A percentile compares a stretch with the other conserved stretches of the same genome.
These are phyloP conservation scores for Phytophthora litchii DNA, from an alignment of 352 stramenopile genomes.

Conservation along the genomic window DNA sequence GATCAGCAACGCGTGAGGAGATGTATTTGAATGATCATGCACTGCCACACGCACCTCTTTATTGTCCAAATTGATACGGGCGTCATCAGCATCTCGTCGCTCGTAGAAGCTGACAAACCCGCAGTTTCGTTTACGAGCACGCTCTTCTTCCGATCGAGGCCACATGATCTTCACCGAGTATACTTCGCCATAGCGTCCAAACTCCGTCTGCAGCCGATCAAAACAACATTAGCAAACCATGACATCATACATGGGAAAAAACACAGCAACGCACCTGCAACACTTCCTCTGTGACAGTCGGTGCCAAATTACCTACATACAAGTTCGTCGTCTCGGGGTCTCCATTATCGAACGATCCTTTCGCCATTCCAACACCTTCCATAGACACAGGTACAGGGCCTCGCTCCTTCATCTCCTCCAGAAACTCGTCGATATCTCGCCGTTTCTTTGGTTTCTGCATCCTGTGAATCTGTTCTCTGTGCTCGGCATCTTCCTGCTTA, in stretches of 20 bases:
- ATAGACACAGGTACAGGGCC: conserved; percentile 31
- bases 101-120: conserved; percentile 96
- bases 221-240: conserved; percentile 8
- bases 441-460: conserved; percentile 46
- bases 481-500: conserved; percentile 54
- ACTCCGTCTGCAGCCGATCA: conserved; percentile 53
- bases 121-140: conserved; percentile 87
- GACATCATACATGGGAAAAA: not conserved
- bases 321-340: conserved; percentile 93
- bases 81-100: conserved; percentile 83
- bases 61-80: conserved; percentile 67
- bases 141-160: conserved; percentile 95
- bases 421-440: conserved; percentile 87
- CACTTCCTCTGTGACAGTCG: conserved; percentile 92
- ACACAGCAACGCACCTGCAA: conserved; percentile 52
- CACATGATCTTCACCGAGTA: conserved; percentile 99
- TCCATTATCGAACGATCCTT: conserved; percentile 86
- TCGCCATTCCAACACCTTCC: conserved; percentile 28
- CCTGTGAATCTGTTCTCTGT: conserved; percentile 16
- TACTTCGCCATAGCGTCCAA: conserved; percentile 91
- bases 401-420: conserved; percentile 90
- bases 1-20: conserved; percentile 3
- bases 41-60: conserved; percentile 57
- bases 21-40: not conserved
- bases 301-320: conserved; percentile 94